Conservation (phyloP, 2,329 filamentous ascomycete genomes). For the Xylariales sp. region DNA sequence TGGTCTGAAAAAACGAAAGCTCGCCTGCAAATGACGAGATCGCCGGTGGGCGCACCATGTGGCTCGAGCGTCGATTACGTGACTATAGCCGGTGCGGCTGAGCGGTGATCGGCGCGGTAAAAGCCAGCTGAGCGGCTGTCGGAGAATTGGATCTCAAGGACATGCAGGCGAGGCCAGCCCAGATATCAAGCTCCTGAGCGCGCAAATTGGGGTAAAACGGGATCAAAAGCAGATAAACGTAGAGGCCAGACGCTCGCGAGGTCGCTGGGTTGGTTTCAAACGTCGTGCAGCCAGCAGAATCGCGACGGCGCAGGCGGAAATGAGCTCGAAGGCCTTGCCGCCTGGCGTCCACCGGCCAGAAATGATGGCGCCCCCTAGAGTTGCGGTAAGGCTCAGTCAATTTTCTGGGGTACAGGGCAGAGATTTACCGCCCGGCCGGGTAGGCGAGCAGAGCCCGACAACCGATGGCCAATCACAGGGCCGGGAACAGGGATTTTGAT, state of each 20-base stretch:
- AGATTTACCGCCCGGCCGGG: conserved; percentile 5
- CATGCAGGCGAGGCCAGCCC: no score
- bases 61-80: conserved; percentile 1
- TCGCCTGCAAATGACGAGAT: conserved; percentile 5
- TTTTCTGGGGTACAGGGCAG: conserved; percentile 6
- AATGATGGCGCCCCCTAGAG: neutral
- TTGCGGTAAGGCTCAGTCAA: neutral
- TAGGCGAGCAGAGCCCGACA: conserved; percentile 2
- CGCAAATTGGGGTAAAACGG: no score
- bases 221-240: no score
- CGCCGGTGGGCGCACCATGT: neutral
- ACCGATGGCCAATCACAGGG: conserved; percentile 1
- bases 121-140: conserved; percentile 2
- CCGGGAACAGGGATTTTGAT: neutral
- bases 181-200: no score
- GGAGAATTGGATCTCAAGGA: no score
- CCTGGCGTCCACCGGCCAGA: no score
- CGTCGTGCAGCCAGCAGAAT: no score
- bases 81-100: conserved; percentile 6
- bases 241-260: no score
- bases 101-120: conserved; percentile 6
- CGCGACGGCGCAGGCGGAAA: no score
- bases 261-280: no score
- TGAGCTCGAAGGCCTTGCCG: no score
- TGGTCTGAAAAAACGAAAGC: no score